Evolutionary conservation across 1,284 basidiomycete species (phyloP), one percentile per base, ranked within the genome.

Genomic region (Meira miltonrushii): DNA sequence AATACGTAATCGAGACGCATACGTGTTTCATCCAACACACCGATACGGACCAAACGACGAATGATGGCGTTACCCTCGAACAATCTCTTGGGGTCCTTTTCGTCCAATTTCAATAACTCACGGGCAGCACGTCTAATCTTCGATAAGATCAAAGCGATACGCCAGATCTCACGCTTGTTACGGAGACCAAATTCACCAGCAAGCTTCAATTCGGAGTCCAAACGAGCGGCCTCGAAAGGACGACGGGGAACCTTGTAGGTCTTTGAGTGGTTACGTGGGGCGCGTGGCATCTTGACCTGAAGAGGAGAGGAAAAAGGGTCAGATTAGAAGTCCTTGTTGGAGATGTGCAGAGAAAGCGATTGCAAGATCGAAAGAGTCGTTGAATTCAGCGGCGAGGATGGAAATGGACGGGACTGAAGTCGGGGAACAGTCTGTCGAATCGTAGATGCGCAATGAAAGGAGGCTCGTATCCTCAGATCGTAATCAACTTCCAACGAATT

Each of bases 151-250:
- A 98, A 88, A 80, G 92, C 88, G 81, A 99, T 97, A 79, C 95
- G 90, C 94, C 94, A 98, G 84, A 98, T 97, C 85, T 99, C 94
- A 79, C 92, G 90, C 87, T 99, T 99, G 90, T 97, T 98, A 82
- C 93, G 90, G 78, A 98, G 90, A 82, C 94, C 94, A 85, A 94
- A 98, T 85, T 99, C 95, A 83, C 94, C 94, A 66, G 92, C 92
- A 82, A 97, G 92, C 91, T 97, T 98, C 80, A 99, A 86, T 86
- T 98, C 95, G 75, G 90, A 87, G 84, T 99, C 94, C 83, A 98
- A 91, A 83, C 94, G 92, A 80, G 94, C 90, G 68, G 92, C 90
- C 84, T 90, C 92, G 83, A 88, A 97, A 79, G 94, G 89, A 81
- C 94, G 88, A 85, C 88, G 91, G 79, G 94, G 94, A 85, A 97